phyloP scores from a whole-genome alignment of 257 asterid genomes.

The Solanum medicagineum region DNA sequence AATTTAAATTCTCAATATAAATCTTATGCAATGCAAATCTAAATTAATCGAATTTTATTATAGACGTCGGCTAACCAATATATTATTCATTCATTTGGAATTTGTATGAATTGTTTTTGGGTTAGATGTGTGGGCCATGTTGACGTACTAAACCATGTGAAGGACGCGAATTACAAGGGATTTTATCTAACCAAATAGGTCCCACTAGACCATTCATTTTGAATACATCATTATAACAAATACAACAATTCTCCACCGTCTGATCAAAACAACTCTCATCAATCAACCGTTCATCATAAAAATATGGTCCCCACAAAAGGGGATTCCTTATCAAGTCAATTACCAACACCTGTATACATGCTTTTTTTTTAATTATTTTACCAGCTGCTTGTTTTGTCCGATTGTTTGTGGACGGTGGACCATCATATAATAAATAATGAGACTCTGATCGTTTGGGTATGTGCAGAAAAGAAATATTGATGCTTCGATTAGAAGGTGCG shows the following conservation, averaged over 20 bases:
- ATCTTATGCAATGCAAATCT: too few species aligned
- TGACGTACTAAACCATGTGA: neutral
- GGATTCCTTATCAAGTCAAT: neutral
- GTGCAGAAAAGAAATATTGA: too few species aligned
- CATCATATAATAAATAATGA: too few species aligned
- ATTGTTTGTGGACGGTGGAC: neutral
- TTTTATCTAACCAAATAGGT: neutral
- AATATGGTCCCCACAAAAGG: neutral
- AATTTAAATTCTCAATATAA: too few species aligned
- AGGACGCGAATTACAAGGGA: neutral
- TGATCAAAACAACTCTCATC: neutral
- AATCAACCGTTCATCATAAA: neutral
- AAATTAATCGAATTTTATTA: too few species aligned
- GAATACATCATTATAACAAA: neutral
- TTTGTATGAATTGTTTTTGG: neutral
- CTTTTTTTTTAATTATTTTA: neutral
- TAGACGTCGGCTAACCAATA: neutral
- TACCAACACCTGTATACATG: neutral
- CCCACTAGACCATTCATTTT: neutral
- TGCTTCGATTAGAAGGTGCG: too few species aligned
- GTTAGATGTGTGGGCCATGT: neutral
- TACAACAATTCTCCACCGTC: neutral
- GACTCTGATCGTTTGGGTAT: rapidly evolving
- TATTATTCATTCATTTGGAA: neutral
- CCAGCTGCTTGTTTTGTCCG: neutral